Evolutionary conservation across 495 filamentous ascomycete species (phyloP).

Genomic region (Neurospora terricola): DNA sequence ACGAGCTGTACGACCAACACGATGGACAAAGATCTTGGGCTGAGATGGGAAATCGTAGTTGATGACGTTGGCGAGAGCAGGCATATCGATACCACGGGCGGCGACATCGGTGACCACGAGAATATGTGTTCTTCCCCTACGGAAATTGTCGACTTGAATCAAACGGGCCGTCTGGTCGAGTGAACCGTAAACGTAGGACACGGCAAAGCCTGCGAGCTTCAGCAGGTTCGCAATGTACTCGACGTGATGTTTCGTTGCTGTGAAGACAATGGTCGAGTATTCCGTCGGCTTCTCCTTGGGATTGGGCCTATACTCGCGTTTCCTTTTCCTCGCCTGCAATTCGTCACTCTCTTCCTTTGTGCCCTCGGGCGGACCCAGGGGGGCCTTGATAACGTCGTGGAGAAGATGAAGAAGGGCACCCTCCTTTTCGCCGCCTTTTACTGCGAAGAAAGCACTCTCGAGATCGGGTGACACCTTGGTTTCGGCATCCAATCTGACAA

Average conservation of each 20-base stretch:
- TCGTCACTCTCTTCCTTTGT: slow-evolving; percentile 37
- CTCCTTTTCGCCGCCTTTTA: slow-evolving; percentile 89
- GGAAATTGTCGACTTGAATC: slow-evolving; percentile 80
- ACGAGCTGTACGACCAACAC: slow-evolving; percentile 89
- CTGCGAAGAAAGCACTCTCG: slow-evolving; percentile 83
- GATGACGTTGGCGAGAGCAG: slow-evolving; percentile 90
- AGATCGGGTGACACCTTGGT: slow-evolving; percentile 93
- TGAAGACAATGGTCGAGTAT: slow-evolving; percentile 88
- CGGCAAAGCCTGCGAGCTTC: slow-evolving; percentile 64
- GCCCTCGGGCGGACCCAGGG: slow-evolving; percentile 56
- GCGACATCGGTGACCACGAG: slow-evolving; percentile 97
- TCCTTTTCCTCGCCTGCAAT: slow-evolving; percentile 53
- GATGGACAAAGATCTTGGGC: slow-evolving; percentile 92
- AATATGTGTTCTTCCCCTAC: slow-evolving; percentile 74
- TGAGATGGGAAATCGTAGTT: slow-evolving; percentile 98
- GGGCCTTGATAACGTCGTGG: slow-evolving; percentile 87
- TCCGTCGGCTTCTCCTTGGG: slow-evolving; percentile 49
- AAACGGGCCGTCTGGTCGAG: slow-evolving; percentile 88
- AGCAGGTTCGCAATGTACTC: slow-evolving; percentile 79
- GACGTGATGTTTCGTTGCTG: slow-evolving; percentile 95
- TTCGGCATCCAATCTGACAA: slow-evolving; percentile 85
- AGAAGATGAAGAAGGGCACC: slow-evolving; percentile 82
- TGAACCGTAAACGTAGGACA: slow-evolving; percentile 87
- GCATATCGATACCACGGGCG: slow-evolving; percentile 95
- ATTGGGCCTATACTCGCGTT: slow-evolving; percentile 45